Conservation (phyloP, 371 early-diverging fungal species). For the Mortierella sp. region DNA sequence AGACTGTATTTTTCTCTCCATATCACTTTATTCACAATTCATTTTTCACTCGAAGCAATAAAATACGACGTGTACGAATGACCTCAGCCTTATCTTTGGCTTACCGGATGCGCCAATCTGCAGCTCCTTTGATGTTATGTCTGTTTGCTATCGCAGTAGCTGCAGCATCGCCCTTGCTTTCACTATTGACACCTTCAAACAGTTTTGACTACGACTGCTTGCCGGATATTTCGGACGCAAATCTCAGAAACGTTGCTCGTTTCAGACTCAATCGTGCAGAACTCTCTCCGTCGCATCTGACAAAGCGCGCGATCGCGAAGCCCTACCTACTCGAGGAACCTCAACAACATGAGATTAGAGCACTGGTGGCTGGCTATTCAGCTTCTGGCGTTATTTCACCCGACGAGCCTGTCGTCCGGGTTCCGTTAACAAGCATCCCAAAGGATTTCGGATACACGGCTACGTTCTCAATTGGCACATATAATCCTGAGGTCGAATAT, state of each 20-base stretch:
- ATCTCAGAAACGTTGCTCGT: neutral
- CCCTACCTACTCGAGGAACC: constrained; percentile 15
- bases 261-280: constrained; percentile 26
- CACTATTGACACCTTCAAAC: neutral
- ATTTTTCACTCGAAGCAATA: too few relatives aligned
- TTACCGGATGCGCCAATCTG: neutral
- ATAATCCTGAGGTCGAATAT: neutral
- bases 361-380: neutral
- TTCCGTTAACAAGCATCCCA: constrained; percentile 31
- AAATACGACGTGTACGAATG: neutral
- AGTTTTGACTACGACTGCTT: neutral
- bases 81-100: neutral
- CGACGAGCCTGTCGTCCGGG: neutral
- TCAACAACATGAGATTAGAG: neutral
- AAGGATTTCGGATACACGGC: constrained; percentile 44
- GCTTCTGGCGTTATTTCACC: neutral
- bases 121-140: neutral
- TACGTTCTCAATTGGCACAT: constrained; percentile 33
- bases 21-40: too few relatives aligned
- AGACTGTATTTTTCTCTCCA: too few relatives aligned
- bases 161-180: neutral
- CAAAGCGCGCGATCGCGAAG: constrained; percentile 1
- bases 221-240: neutral
- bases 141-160: neutral
- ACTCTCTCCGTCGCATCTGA: neutral